Evolutionary conservation across 2,329 filamentous ascomycete genomes (phyloP).

Genomic region (Diaporthe sp.): DNA sequence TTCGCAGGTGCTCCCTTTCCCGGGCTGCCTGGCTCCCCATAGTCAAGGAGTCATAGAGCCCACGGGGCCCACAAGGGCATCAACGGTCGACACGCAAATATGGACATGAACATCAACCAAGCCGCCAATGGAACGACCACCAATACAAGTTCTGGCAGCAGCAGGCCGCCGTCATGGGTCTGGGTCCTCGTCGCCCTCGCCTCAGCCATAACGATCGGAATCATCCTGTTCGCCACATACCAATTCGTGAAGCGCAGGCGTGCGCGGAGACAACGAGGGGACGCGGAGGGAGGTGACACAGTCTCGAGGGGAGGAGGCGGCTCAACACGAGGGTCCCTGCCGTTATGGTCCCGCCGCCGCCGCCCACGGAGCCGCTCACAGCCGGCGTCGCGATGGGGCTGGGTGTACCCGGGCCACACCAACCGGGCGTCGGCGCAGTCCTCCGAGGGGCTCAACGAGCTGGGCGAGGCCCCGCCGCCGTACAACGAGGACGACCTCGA

Average conservation of each 20-base stretch:
- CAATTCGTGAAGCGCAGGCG: background rate
- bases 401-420: background rate
- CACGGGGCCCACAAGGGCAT: background rate
- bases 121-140: background rate
- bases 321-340: background rate
- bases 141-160: background rate
- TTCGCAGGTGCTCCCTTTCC: background rate
- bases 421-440: constrained; percentile 2
- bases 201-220: constrained; percentile 13
- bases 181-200: constrained; percentile 37
- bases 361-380: background rate
- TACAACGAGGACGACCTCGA: constrained; percentile 38
- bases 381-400: constrained; percentile 18
- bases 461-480: constrained; percentile 45
- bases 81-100: background rate
- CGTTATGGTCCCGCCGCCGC: background rate
- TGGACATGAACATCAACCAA: background rate
- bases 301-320: constrained; percentile 4
- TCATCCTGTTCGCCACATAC: background rate
- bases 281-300: background rate
- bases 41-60: background rate
- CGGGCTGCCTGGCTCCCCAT: background rate
- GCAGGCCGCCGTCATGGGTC: constrained; percentile 17
- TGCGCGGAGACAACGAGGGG: background rate
- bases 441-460: constrained; percentile 45